Conservation (phyloP, 148 eudicot species). For the Persicaria maculosa region DNA sequence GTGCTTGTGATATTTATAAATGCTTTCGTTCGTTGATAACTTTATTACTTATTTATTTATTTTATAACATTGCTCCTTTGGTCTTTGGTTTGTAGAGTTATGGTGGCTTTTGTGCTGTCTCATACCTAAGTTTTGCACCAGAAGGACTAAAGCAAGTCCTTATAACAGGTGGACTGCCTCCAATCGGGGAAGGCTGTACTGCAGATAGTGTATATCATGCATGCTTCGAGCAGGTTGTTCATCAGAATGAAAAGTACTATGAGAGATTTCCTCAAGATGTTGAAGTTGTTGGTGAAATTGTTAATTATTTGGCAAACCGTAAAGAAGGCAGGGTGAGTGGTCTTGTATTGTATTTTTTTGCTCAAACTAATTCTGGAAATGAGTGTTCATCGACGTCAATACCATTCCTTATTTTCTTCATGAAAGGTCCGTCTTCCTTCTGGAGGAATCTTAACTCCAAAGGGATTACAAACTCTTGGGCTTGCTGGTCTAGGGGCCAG, state of each 20-base stretch:
- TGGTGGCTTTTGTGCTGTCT: constrained; percentile 92
- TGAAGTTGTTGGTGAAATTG: constrained; percentile 60
- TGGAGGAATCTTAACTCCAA: constrained; percentile 84
- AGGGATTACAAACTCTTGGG: constrained; percentile 83
- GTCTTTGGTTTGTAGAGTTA: constrained; percentile 50
- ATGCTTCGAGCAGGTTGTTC: constrained; percentile 52
- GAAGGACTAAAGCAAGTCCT: constrained; percentile 86
- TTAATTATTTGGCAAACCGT: constrained; percentile 52
- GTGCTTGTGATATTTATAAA: background rate
- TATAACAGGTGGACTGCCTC: constrained; percentile 90
- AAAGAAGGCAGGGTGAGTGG: constrained; percentile 80
- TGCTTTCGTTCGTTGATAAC: background rate
- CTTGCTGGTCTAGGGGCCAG: constrained; percentile 81
- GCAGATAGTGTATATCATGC: constrained; percentile 74
- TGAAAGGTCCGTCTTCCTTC: constrained; percentile 79
- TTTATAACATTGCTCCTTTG: constrained; percentile 9
- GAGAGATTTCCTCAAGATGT: constrained; percentile 84
- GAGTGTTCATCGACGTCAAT: background rate
- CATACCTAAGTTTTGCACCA: constrained; percentile 95
- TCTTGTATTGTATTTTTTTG: background rate
- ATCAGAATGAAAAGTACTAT: constrained; percentile 80
- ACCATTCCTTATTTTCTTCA: background rate
- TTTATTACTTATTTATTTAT: background rate
- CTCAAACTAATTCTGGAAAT: background rate
- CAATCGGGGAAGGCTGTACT: constrained; percentile 64